Percentiles rank a stretch among this genome's conserved stretches.
These are phyloP conservation scores for Aspergillus heteromorphus DNA, from an alignment of 495 filamentous ascomycete species.

Conservation along the genomic window DNA sequence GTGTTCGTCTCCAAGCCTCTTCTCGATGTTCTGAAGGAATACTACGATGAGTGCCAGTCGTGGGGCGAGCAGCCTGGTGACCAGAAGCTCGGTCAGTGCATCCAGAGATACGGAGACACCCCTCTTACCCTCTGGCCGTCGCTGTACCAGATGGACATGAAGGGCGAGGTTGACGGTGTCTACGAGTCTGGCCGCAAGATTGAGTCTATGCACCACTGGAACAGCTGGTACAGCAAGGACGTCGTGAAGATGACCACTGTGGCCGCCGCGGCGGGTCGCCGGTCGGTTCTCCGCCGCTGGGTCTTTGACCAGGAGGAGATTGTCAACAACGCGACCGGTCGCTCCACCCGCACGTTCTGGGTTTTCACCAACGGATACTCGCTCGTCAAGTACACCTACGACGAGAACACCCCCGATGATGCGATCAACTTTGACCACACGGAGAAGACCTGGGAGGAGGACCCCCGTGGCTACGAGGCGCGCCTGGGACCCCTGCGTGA, in stretches of 20 bases:
- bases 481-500: conserved; percentile 49
- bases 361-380: conserved; percentile 61
- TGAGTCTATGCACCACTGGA: conserved; percentile 63
- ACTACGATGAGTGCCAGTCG: conserved; percentile 50
- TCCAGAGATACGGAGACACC: conserved; percentile 51
- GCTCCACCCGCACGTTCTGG: conserved; percentile 42
- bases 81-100: conserved; percentile 57
- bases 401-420: conserved; percentile 36
- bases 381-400: conserved; percentile 50
- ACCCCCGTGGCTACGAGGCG: conserved; percentile 44
- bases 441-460: conserved; percentile 59
- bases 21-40: conserved; percentile 46
- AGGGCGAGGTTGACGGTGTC: conserved; percentile 54
- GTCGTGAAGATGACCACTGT: conserved; percentile 56
- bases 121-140: conserved; percentile 53
- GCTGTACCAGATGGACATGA: conserved; percentile 60
- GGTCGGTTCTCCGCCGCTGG: conserved; percentile 57
- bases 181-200: conserved; percentile 56
- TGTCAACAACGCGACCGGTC: conserved; percentile 33
- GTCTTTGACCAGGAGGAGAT: conserved; percentile 50
- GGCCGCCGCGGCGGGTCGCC: conserved; percentile 51
- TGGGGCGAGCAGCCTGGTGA: conserved; percentile 52
- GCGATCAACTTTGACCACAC: conserved; percentile 49
- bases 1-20: conserved; percentile 60
- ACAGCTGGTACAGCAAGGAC: conserved; percentile 49